These are phyloP conservation scores for Aspergillus viridinutans DNA, from an alignment of 2,329 filamentous ascomycete genomes.

Conservation along the genomic window DNA sequence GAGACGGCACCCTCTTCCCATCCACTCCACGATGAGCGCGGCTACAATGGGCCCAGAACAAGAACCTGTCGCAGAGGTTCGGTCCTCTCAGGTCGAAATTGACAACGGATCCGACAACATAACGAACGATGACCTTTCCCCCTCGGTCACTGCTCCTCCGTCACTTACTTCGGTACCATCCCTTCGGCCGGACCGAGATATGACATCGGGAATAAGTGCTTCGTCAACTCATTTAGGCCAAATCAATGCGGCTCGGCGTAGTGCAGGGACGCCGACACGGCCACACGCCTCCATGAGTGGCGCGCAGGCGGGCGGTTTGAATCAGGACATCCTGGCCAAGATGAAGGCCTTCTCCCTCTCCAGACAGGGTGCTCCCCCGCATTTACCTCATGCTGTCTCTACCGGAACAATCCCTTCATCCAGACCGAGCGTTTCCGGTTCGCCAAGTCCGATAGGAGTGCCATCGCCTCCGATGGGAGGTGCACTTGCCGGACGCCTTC, in stretches of 20 bases:
- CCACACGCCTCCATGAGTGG: conserved; percentile 31
- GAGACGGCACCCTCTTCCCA: neutral
- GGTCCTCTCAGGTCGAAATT: conserved; percentile 15
- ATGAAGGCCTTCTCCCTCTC: conserved; percentile 68
- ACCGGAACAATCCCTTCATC: conserved; percentile 29
- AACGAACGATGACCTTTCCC: conserved; percentile 18
- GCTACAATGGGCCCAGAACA: conserved; percentile 18
- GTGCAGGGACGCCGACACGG: conserved; percentile 22
- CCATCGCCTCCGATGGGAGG: conserved; percentile 20
- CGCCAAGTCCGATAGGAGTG: conserved; percentile 8
- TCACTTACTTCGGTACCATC: conserved; percentile 22
- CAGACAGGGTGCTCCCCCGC: conserved; percentile 54
- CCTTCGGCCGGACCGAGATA: conserved; percentile 22
- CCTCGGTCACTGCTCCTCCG: conserved; percentile 32
- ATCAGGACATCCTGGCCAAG: conserved; percentile 62
- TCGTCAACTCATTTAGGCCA: conserved; percentile 82
- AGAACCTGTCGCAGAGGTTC: conserved; percentile 18
- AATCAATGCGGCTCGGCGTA: conserved; percentile 62
- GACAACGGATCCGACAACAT: conserved; percentile 17
- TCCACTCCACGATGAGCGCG: neutral
- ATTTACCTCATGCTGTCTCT: conserved; percentile 29
- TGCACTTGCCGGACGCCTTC: conserved; percentile 27
- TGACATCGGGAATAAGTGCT: conserved; percentile 57
- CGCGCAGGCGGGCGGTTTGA: conserved; percentile 48
- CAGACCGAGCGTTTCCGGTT: neutral